phyloP scores from a whole-genome alignment of 345 rosid species.

The Anacardium occidentale region DNA sequence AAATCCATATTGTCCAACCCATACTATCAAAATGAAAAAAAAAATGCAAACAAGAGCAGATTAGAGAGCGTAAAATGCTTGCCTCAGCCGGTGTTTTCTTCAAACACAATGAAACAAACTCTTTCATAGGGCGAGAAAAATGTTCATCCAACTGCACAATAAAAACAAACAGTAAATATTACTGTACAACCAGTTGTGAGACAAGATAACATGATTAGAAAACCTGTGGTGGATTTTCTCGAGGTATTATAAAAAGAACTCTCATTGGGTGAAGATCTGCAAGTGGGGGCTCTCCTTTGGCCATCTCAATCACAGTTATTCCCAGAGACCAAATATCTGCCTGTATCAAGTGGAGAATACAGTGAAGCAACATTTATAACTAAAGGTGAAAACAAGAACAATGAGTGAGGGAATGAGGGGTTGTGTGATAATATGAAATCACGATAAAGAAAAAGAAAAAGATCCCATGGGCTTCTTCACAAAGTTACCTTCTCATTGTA shows the following conservation, averaged over 20 bases:
- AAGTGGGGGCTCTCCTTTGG: slow-evolving; percentile 99
- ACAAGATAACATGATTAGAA: slow-evolving; percentile 27
- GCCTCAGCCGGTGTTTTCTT: slow-evolving; percentile 95
- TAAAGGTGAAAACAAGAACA: slow-evolving; percentile 12
- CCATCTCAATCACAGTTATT: slow-evolving; percentile 98
- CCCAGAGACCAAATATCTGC: slow-evolving; percentile 99
- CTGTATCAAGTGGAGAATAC: slow-evolving; percentile 45
- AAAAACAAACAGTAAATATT: slow-evolving; percentile 26
- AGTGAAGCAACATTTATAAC: slow-evolving; percentile 20
- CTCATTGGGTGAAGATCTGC: slow-evolving; percentile 99
- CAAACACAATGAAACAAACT: slow-evolving; percentile 89
- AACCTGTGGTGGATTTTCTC: slow-evolving; percentile 99
- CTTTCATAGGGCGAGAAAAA: slow-evolving; percentile 96
- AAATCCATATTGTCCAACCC: background rate
- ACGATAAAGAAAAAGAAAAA: slow-evolving; percentile 12
- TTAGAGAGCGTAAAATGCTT: slow-evolving; percentile 24
- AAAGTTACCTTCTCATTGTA: slow-evolving; percentile 86
- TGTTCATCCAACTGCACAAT: slow-evolving; percentile 93
- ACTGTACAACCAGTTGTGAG: slow-evolving; percentile 13
- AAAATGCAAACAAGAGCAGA: background rate
- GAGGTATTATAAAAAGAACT: slow-evolving; percentile 98
- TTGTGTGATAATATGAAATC: slow-evolving; percentile 13
- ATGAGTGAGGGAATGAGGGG: slow-evolving; percentile 11
- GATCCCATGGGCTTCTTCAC: background rate
- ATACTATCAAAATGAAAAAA: slow-evolving; percentile 1